Evolutionary conservation across 2,329 filamentous ascomycete species (phyloP).

Genomic region (Metarhizium album): DNA sequence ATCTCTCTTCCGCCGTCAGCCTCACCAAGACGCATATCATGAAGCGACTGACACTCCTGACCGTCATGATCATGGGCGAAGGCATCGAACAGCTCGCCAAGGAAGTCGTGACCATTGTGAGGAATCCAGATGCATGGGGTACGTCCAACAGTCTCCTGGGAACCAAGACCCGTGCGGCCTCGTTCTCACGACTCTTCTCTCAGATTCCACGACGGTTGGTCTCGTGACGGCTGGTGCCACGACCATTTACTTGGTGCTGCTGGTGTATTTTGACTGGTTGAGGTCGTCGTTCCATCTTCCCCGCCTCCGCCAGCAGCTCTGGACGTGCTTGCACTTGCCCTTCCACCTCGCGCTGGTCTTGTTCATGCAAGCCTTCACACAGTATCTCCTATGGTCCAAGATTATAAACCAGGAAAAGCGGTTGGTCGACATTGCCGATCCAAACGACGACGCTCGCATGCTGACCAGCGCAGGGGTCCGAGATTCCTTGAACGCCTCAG

Average conservation of each 20-base stretch:
- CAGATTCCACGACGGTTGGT: slow-evolving; percentile 24
- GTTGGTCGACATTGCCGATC: no score
- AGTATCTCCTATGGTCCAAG: slow-evolving; percentile 39
- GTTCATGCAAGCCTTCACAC: slow-evolving; percentile 51
- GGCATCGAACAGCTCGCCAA: slow-evolving; percentile 48
- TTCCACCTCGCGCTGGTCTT: slow-evolving; percentile 53
- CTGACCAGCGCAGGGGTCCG: no score
- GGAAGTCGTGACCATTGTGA: slow-evolving; percentile 39
- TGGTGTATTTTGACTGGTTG: slow-evolving; percentile 50
- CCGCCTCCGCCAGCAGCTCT: slow-evolving; percentile 46
- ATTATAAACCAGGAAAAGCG: slow-evolving; percentile 9
- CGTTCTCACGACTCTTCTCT: neutral
- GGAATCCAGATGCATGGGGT: slow-evolving; percentile 30
- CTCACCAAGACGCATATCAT: slow-evolving; percentile 53
- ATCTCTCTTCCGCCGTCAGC: slow-evolving; percentile 43
- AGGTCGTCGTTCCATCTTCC: slow-evolving; percentile 47
- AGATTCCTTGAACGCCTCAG: no score
- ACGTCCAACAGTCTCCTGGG: slow-evolving; percentile 8
- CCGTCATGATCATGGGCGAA: slow-evolving; percentile 56
- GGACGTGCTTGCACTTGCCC: slow-evolving; percentile 48
- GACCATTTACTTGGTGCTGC: slow-evolving; percentile 35
- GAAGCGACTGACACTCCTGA: slow-evolving; percentile 52
- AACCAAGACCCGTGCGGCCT: slow-evolving; percentile 4
- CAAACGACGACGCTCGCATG: no score
- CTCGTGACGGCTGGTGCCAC: slow-evolving; percentile 27